Evolutionary conservation across 148 eudicot species (phyloP).

Genomic region (Fallopia convolvulus): DNA sequence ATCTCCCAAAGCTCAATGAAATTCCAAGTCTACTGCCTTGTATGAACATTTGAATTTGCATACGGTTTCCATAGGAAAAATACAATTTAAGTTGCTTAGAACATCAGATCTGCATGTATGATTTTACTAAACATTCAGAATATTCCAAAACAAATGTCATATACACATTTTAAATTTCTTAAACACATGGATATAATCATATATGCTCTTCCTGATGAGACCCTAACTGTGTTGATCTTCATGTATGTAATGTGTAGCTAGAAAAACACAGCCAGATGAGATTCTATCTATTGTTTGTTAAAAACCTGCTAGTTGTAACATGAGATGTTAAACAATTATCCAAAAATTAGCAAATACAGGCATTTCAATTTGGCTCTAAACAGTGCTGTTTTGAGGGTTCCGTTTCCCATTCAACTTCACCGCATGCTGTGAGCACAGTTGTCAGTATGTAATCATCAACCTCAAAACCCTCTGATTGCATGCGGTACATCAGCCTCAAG

Average conservation of each 20-base stretch:
- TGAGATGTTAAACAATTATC: background rate
- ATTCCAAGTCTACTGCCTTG: no score
- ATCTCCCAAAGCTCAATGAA: no score
- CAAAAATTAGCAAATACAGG: background rate
- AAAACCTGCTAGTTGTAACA: background rate
- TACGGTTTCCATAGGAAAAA: no score
- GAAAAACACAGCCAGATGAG: background rate
- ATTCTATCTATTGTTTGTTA: background rate
- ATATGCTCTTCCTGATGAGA: background rate
- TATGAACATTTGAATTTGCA: no score
- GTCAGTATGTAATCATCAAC: slow-evolving; percentile 57
- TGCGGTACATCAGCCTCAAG: slow-evolving; percentile 65
- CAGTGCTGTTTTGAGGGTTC: slow-evolving; percentile 22
- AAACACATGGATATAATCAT: no score
- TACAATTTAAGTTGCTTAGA: no score
- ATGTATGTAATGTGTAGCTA: background rate
- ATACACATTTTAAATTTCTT: no score
- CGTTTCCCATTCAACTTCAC: slow-evolving; percentile 48
- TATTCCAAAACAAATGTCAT: no score
- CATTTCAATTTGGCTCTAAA: slow-evolving; percentile 24
- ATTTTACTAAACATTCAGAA: no score
- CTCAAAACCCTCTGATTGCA: slow-evolving; percentile 69
- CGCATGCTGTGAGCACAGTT: slow-evolving; percentile 71
- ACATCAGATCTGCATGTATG: no score
- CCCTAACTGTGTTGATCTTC: background rate